Percentiles rank a stretch among this genome's conserved stretches.
Conservation (phyloP, 768 basidiomycete species). For the Kondoa subrosea region DNA sequence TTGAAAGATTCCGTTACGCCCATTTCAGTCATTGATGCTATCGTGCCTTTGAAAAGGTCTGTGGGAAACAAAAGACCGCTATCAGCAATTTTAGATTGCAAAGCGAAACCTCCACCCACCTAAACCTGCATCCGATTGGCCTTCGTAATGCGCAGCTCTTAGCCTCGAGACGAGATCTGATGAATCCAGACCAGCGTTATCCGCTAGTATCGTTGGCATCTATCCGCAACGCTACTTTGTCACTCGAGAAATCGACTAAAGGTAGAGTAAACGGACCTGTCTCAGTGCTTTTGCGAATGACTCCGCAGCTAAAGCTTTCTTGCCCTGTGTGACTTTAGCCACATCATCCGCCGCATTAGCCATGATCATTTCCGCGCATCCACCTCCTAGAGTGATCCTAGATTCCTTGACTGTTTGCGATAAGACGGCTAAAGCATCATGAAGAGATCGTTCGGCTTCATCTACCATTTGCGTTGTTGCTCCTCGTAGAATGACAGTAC, state of each 20-base stretch:
- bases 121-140: conserved; percentile 65
- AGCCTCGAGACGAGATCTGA: conserved; percentile 78
- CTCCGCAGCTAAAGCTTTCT: conserved; percentile 89
- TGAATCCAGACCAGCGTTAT: conserved; percentile 97
- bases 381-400: conserved; percentile 79
- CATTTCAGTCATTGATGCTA: conserved; percentile 71
- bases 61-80: conserved; percentile 4
- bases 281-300: conserved; percentile 73
- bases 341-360: conserved; percentile 80
- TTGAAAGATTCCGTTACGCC: conserved; percentile 96
- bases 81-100: neutral
- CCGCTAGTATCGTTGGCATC: conserved; percentile 90
- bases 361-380: conserved; percentile 98
- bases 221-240: conserved; percentile 28
- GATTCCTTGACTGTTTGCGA: conserved; percentile 98
- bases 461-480: conserved; percentile 98
- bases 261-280: conserved; percentile 33
- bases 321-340: conserved; percentile 67
- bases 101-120: too few species aligned
- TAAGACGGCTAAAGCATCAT: conserved; percentile 90
- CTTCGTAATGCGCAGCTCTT: conserved; percentile 85
- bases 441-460: conserved; percentile 91
- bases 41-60: conserved; percentile 77
- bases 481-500: conserved; percentile 91
- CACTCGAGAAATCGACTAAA: neutral